These are phyloP conservation scores for Atkinsonella hypoxylon DNA, from an alignment of 2,329 filamentous ascomycete species.

Conservation along the genomic window DNA sequence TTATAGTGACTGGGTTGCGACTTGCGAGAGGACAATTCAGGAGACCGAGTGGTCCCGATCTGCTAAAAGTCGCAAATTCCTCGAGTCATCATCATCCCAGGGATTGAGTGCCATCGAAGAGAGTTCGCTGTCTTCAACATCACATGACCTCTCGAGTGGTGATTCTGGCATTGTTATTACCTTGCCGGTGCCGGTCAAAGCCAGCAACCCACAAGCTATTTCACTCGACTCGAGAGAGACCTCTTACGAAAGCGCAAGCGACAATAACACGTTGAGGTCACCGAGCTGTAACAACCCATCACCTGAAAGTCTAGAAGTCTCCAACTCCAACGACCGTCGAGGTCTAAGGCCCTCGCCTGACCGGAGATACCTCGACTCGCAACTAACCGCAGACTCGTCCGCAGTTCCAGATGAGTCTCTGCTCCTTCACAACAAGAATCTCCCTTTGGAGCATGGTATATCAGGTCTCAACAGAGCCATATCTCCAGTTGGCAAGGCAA, in stretches of 20 bases:
- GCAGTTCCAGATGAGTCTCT: background rate
- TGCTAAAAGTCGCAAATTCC: background rate
- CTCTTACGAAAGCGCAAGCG: background rate
- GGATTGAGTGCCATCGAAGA: background rate
- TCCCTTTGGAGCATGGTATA: conserved; percentile 6
- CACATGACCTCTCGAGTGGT: background rate
- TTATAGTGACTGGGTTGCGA: conserved; percentile 70
- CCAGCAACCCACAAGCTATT: background rate
- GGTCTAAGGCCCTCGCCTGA: background rate
- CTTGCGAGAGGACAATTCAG: conserved; percentile 62
- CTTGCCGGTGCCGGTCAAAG: background rate
- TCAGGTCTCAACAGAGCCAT: conserved; percentile 9
- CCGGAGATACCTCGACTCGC: background rate
- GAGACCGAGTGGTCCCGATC: conserved; percentile 43
- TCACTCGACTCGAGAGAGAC: background rate
- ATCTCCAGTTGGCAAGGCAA: conserved; percentile 5
- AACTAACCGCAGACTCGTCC: conserved; percentile 2
- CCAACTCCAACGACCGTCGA: background rate
- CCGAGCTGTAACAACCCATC: background rate
- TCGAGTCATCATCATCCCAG: background rate
- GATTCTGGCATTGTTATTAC: background rate
- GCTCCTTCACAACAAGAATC: background rate
- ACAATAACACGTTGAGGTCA: background rate
- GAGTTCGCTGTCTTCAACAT: background rate
- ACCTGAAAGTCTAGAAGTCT: background rate